Base-by-base conservation (phyloP, 257 asterid species). In the Forsythia suspensa region DNA sequence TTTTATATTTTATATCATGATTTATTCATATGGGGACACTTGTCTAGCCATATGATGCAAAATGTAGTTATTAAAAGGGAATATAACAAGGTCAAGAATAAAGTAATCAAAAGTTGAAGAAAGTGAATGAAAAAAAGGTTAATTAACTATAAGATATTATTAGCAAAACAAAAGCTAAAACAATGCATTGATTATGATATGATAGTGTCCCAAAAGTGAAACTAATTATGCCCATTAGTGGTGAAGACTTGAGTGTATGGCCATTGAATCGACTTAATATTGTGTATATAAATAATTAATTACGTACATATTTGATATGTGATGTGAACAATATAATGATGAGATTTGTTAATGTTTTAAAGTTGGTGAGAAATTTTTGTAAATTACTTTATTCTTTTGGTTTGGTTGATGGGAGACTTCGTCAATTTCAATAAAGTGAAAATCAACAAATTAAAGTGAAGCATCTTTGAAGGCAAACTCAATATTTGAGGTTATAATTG, bases 361-460 rank as follows among this genome's bases (percentile, higher is more conserved):
- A 29, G 34, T 29, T 29, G 34, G 1, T 29, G 34, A 29, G 34
- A 29, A 29, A 29, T 29, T 29, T 29, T 29, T 29, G 34, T 29
- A 29, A 1, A 29, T 29, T 29, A 29, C 84, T 85, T 80, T 82
- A 80, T 85, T 80, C 80, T 41, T 74, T 82, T 77, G 70, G 34
- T 66, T 81, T 80, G 51, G 34, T 71, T 76, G 72, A 39, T 24
- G 18, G 59, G 29, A 18, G 84, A 80, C 75, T 82, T 15, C 76
- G 39, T 82, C 77, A 85, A 71, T 85, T 69, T 82, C 80, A 74
- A 76, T 52, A 73, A 81, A 75, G 81, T 74, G 75, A 74, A 74
- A 73, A 38, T 37, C 36, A 75, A 52, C 70, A 0, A 63, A 29
- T 29, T 39, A 10, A 16, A 8, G 2, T 59, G 20, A 4, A 59